These are phyloP conservation scores for Lasiosphaeria miniovina DNA, from an alignment of 495 filamentous ascomycete genomes.

Conservation along the genomic window DNA sequence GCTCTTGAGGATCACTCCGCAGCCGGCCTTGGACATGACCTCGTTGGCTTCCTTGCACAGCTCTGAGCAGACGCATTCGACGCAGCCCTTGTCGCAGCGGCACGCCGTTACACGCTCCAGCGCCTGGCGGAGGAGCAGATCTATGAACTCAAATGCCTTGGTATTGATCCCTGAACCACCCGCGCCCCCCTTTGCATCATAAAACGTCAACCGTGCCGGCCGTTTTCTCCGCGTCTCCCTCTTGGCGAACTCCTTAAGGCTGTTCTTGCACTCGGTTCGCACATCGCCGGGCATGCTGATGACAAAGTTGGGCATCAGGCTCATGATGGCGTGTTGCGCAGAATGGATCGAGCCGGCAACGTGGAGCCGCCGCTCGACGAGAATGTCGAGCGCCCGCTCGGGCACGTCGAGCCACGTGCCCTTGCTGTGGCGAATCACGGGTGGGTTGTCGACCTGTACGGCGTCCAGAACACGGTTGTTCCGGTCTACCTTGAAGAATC, in stretches of 20 bases:
- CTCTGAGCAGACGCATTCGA: slow-evolving; percentile 84
- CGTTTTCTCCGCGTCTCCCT: slow-evolving; percentile 63
- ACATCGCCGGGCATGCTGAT: slow-evolving; percentile 82
- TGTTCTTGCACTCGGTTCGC: slow-evolving; percentile 86
- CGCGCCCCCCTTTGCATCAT: slow-evolving; percentile 86
- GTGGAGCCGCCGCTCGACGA: slow-evolving; percentile 68
- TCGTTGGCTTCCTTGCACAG: slow-evolving; percentile 83
- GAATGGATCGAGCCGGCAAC: slow-evolving; percentile 90
- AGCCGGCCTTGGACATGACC: slow-evolving; percentile 91
- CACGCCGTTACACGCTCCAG: slow-evolving; percentile 69
- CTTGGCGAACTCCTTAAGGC: slow-evolving; percentile 73
- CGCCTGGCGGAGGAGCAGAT: slow-evolving; percentile 72
- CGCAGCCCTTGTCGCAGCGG: slow-evolving; percentile 73
- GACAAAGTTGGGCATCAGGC: slow-evolving; percentile 84
- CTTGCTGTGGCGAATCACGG: slow-evolving; percentile 76
- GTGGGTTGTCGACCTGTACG: slow-evolving; percentile 88
- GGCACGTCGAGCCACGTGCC: slow-evolving; percentile 98
- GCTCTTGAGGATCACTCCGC: slow-evolving; percentile 71
- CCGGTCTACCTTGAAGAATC: slow-evolving; percentile 92
- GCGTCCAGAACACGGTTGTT: slow-evolving; percentile 80
- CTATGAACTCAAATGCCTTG: slow-evolving; percentile 91
- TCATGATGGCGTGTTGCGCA: slow-evolving; percentile 86
- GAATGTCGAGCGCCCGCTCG: slow-evolving; percentile 69
- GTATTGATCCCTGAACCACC: slow-evolving; percentile 80
- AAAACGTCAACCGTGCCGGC: slow-evolving; percentile 87